Evolutionary conservation across 2,329 filamentous ascomycete genomes (phyloP).

Genomic region (Penicillium sp.): DNA sequence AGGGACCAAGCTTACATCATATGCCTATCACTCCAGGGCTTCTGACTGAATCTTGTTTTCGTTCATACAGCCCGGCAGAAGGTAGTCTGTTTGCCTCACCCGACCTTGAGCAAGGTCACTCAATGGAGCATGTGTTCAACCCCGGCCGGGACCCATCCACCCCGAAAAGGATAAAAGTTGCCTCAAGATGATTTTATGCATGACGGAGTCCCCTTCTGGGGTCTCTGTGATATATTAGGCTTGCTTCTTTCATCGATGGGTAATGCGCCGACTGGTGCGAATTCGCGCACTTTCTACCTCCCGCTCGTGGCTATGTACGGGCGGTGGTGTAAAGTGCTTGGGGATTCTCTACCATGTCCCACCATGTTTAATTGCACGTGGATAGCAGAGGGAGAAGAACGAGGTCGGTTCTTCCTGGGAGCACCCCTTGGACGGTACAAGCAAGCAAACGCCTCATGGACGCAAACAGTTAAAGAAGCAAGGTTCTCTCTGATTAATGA

Average conservation of each 20-base stretch:
- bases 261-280: neutral
- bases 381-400: neutral
- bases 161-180: neutral
- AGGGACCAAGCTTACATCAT: neutral
- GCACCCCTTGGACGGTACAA: neutral
- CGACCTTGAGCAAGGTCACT: neutral
- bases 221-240: neutral
- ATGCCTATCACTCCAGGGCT: neutral
- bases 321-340: neutral
- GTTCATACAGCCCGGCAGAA: neutral
- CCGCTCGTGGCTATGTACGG: neutral
- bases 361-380: neutral
- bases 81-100: neutral
- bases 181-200: neutral
- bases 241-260: neutral
- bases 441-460: neutral
- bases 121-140: neutral
- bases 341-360: neutral
- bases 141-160: neutral
- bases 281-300: neutral
- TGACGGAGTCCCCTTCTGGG: neutral
- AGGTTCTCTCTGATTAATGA: neutral
- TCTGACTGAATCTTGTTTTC: neutral
- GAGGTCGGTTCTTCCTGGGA: neutral
- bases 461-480: neutral